A percentile compares a stretch with the other conserved stretches of the same genome.
phyloP scores from a whole-genome alignment of 116 monocot species.

The Trichopus zeylanicus region DNA sequence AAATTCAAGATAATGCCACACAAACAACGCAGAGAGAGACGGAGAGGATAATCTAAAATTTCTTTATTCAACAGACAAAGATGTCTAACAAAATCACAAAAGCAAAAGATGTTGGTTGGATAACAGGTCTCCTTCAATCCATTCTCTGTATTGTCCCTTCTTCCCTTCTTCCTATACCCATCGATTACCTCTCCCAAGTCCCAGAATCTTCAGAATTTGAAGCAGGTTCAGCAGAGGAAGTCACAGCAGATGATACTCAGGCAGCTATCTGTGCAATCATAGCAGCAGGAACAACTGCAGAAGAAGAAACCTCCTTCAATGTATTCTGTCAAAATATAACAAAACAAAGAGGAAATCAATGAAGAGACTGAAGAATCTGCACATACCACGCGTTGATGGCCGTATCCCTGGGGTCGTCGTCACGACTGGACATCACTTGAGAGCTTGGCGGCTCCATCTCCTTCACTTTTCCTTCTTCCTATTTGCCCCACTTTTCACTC shows the following conservation, averaged over 20 bases:
- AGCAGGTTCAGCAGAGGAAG: constrained; percentile 17
- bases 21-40: too few species aligned
- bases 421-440: constrained; percentile 19
- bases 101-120: too few species aligned
- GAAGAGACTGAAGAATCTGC: neutral
- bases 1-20: too few species aligned
- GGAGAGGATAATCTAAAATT: too few species aligned
- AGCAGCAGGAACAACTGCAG: constrained; percentile 34
- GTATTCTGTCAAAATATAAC: neutral
- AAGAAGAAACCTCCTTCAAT: neutral
- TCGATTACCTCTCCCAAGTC: too few species aligned
- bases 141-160: too few species aligned
- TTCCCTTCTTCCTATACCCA: too few species aligned
- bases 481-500: neutral
- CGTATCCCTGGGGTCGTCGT: constrained; percentile 26
- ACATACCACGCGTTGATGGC: constrained; percentile 25
- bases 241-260: constrained; percentile 27
- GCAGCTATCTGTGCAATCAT: constrained; percentile 16
- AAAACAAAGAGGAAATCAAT: neutral
- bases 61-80: too few species aligned
- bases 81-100: too few species aligned
- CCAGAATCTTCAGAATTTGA: too few species aligned
- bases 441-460: constrained; percentile 37
- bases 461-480: neutral
- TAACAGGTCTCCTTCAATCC: too few species aligned